These are phyloP conservation scores for Kentomonas sorsogonicus DNA, from an alignment of 208 protist species.

Conservation along the genomic window DNA sequence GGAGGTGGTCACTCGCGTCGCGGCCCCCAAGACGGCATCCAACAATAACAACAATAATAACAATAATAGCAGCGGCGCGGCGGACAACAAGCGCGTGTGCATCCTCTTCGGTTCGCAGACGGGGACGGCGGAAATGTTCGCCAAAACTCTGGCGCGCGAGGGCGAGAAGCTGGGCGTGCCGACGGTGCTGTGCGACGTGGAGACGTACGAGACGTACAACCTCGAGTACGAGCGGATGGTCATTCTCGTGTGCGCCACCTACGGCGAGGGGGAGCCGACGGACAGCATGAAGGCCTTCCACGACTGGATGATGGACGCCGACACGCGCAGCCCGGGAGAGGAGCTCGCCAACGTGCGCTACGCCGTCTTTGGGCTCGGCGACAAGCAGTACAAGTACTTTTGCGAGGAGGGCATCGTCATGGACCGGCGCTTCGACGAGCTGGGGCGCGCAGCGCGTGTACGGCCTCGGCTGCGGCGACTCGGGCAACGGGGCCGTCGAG, in stretches of 20 bases:
- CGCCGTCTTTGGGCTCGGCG: slow-evolving; percentile 87
- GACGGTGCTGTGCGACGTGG: slow-evolving; percentile 48
- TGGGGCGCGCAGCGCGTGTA: slow-evolving; percentile 84
- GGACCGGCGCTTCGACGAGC: slow-evolving; percentile 83
- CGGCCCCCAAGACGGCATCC: background rate
- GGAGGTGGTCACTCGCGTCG: background rate
- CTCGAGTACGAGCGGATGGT: slow-evolving; percentile 65
- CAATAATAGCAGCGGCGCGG: background rate
- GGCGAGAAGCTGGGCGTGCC: slow-evolving; percentile 58
- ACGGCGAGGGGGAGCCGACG: slow-evolving; percentile 89
- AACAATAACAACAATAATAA: background rate
- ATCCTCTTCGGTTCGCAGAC: slow-evolving; percentile 88
- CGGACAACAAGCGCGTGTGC: slow-evolving; percentile 37
- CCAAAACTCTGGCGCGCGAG: slow-evolving; percentile 75
- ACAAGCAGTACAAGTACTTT: slow-evolving; percentile 89
- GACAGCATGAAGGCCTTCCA: slow-evolving; percentile 88
- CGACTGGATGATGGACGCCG: slow-evolving; percentile 79
- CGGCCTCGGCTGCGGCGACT: slow-evolving; percentile 70
- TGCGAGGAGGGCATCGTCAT: slow-evolving; percentile 81
- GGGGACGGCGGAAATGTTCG: slow-evolving; percentile 87
- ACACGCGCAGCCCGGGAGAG: slow-evolving; percentile 37
- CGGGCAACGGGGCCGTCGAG: slow-evolving; percentile 72
- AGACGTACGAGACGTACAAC: slow-evolving; percentile 57
- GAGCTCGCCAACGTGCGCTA: slow-evolving; percentile 75
- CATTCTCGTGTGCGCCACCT: slow-evolving; percentile 82